Conservation (phyloP, 2,329 filamentous ascomycete species). For the Paecilomyces variotii region DNA sequence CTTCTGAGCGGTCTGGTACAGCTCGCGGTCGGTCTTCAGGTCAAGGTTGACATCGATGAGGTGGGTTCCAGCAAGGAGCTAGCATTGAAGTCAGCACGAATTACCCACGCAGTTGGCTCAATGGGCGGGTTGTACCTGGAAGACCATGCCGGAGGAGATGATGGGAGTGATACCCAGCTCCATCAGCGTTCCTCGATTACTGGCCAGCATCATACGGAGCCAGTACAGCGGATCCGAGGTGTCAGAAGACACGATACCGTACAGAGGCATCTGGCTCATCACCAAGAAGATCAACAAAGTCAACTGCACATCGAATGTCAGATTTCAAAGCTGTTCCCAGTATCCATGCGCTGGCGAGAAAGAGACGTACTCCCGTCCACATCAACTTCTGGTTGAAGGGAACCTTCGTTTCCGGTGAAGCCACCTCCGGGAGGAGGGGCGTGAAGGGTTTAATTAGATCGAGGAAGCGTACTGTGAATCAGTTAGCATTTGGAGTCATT, state of each 20-base stretch:
- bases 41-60: slow-evolving; percentile 99
- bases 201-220: slow-evolving; percentile 99
- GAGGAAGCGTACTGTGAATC: slow-evolving; percentile 79
- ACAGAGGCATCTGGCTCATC: slow-evolving; percentile 99
- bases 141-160: slow-evolving; percentile 99
- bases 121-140: slow-evolving; percentile 55
- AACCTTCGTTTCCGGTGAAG: slow-evolving; percentile 95
- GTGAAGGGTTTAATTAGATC: slow-evolving; percentile 99
- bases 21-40: slow-evolving; percentile 98
- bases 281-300: slow-evolving; percentile 98
- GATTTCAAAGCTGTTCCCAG: slow-evolving; percentile 8
- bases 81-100: slow-evolving; percentile 12
- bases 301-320: slow-evolving; percentile 40
- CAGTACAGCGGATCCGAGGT: slow-evolving; percentile 99
- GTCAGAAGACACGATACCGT: slow-evolving; percentile 98
- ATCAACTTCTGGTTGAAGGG: slow-evolving; percentile 98
- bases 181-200: slow-evolving; percentile 95
- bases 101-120: neutral
- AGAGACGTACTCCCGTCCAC: slow-evolving; percentile 64
- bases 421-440: slow-evolving; percentile 98
- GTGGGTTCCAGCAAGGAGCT: slow-evolving; percentile 95
- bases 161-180: slow-evolving; percentile 96
- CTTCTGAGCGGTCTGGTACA: slow-evolving; percentile 99
- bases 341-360: slow-evolving; percentile 4
- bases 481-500: slow-evolving; percentile 16